Evolutionary conservation across 2,329 filamentous ascomycete genomes (phyloP).

Genomic region (Dactylonectria estremocensis): DNA sequence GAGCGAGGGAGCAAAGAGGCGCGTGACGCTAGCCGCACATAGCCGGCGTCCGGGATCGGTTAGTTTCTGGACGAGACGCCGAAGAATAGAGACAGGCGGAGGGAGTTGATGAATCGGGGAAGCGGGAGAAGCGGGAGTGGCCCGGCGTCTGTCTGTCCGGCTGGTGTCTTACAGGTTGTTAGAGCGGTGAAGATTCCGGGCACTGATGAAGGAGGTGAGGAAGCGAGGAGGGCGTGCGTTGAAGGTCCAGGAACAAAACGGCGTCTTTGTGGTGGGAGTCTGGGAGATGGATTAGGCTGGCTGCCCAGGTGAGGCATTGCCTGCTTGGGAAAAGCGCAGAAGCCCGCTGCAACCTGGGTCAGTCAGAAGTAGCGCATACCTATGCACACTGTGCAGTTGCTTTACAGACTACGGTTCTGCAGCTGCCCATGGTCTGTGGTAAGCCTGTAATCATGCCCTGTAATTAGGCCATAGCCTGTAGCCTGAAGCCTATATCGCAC

Average conservation of each 20-base stretch:
- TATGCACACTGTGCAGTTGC: no score
- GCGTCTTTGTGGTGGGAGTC: not conserved
- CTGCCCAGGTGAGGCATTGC: conserved; percentile 43
- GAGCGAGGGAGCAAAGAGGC: not conserved
- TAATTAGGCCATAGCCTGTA: not conserved
- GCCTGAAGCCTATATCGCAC: no score
- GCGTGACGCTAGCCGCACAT: conserved; percentile 35
- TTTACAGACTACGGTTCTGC: not conserved
- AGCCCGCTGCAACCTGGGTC: not conserved
- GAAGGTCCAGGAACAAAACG: not conserved
- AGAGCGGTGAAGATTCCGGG: conserved; percentile 21
- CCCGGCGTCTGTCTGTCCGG: not conserved
- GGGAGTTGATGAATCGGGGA: not conserved
- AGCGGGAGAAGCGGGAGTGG: conserved; percentile 1
- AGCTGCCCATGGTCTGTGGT: not conserved
- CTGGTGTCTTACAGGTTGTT: not conserved
- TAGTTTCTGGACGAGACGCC: conserved; percentile 1
- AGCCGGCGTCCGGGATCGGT: conserved; percentile 36
- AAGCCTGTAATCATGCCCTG: not conserved
- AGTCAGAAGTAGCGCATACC: not conserved
- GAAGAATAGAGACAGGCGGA: not conserved
- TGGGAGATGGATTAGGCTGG: conserved; percentile 5
- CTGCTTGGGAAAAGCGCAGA: conserved; percentile 36
- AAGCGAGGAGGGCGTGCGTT: no score
- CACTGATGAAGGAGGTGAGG: not conserved